These are phyloP conservation scores for Silene conica DNA, from an alignment of 148 eudicot genomes.

Conservation along the genomic window DNA sequence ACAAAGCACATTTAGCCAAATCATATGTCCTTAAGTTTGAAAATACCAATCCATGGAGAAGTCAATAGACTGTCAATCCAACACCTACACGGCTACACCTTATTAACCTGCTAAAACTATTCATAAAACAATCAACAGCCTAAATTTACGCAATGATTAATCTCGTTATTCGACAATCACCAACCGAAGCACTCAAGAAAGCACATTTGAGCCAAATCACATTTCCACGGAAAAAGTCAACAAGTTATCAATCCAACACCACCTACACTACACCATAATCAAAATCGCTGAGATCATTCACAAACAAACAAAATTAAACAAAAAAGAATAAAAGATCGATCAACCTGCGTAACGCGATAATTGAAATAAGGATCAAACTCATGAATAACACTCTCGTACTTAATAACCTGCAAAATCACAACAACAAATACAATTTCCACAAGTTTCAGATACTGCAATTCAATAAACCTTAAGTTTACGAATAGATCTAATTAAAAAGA, in stretches of 20 bases:
- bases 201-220: too few relatives aligned
- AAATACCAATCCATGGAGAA: not conserved
- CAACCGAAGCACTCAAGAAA: too few relatives aligned
- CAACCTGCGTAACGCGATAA: slow-evolving; percentile 90
- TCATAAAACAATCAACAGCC: too few relatives aligned
- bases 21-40: not conserved
- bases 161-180: too few relatives aligned
- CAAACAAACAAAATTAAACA: not conserved
- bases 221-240: not conserved
- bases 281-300: not conserved
- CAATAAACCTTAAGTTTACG: not conserved
- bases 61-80: not conserved
- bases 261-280: not conserved
- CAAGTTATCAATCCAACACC: not conserved
- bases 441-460: not conserved
- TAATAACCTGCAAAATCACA: slow-evolving; percentile 55
- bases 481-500: slow-evolving; percentile 28
- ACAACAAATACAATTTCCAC: not conserved
- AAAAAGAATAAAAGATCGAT: not conserved
- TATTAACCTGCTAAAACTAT: too few relatives aligned
- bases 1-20: not conserved
- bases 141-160: too few relatives aligned
- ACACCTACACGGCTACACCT: not conserved
- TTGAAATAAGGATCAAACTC: slow-evolving; percentile 95
- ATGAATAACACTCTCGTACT: slow-evolving; percentile 91